Conservation (phyloP, 768 basidiomycete species). For the Lactifluus echinatus region DNA sequence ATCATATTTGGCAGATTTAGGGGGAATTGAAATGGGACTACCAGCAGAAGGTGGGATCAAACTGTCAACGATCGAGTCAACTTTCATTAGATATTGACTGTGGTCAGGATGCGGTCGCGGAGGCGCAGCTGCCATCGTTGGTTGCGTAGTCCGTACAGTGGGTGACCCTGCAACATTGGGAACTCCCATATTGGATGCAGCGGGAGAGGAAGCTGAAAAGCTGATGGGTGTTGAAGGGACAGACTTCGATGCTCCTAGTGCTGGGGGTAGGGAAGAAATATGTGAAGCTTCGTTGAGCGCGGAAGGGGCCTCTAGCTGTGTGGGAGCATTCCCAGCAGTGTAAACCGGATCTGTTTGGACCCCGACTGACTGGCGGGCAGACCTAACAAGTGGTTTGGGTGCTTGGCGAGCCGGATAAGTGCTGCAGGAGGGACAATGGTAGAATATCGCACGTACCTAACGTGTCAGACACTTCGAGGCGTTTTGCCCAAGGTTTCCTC, state of each 20-base stretch:
- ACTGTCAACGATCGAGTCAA: conserved; percentile 40
- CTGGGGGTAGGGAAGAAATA: not conserved
- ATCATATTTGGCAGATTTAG: conserved; percentile 10
- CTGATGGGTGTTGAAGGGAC: not conserved
- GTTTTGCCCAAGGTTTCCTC: conserved; percentile 51
- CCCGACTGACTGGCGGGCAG: conserved; percentile 34
- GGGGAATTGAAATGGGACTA: not conserved
- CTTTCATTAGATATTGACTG: conserved; percentile 55
- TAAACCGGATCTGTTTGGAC: conserved; percentile 34
- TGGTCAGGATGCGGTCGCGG: conserved; percentile 28
- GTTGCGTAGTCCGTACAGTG: not conserved
- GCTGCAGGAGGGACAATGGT: not conserved
- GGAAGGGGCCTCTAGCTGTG: not conserved
- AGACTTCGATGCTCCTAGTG: not conserved
- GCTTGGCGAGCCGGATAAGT: conserved; percentile 2
- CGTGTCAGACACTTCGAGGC: conserved; percentile 28
- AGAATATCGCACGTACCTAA: not conserved
- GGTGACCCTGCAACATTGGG: not conserved
- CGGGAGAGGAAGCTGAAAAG: not conserved
- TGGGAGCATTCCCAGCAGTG: conserved; percentile 6
- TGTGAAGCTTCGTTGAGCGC: not conserved
- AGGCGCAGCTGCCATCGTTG: not conserved
- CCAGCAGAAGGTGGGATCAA: conserved; percentile 25
- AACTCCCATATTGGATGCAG: not conserved
- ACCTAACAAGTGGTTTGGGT: not conserved